Percentiles rank a stretch among this genome's conserved stretches.
Evolutionary conservation across 2,329 filamentous ascomycete genomes (phyloP).

Genomic region (Fusarium foetens): DNA sequence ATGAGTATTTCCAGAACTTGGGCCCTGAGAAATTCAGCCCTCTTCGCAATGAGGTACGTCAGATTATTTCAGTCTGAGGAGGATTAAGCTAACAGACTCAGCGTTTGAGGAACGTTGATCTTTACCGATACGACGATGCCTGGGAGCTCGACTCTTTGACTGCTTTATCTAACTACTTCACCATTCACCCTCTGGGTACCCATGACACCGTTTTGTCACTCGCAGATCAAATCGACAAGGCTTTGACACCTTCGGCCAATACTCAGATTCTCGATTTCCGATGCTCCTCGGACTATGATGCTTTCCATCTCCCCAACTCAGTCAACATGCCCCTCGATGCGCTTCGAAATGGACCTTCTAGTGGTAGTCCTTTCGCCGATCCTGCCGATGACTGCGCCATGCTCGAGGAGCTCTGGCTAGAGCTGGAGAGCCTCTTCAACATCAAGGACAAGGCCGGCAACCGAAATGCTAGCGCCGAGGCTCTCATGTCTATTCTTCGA

Average conservation of each 20-base stretch:
- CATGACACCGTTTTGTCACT: slow-evolving; percentile 42
- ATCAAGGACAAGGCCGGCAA: slow-evolving; percentile 44
- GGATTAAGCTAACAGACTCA: slow-evolving; percentile 43
- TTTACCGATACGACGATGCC: slow-evolving; percentile 64
- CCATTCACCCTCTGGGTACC: slow-evolving; percentile 39
- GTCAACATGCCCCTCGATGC: slow-evolving; percentile 58
- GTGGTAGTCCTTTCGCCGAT: slow-evolving; percentile 49
- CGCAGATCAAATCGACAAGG: slow-evolving; percentile 42
- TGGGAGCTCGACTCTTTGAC: slow-evolving; percentile 60
- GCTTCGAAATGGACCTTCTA: slow-evolving; percentile 43
- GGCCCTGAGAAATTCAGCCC: slow-evolving; percentile 58
- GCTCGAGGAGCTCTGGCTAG: slow-evolving; percentile 59
- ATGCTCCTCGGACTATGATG: slow-evolving; percentile 52
- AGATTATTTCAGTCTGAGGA: rapidly evolving
- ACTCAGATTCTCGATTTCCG: slow-evolving; percentile 58
- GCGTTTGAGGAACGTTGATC: slow-evolving; percentile 60
- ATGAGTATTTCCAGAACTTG: slow-evolving; percentile 67
- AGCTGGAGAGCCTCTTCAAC: slow-evolving; percentile 58
- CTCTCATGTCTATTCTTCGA: slow-evolving; percentile 45
- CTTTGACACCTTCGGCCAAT: slow-evolving; percentile 41
- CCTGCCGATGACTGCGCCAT: slow-evolving; percentile 59
- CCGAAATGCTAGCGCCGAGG: slow-evolving; percentile 43
- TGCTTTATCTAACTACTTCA: slow-evolving; percentile 52
- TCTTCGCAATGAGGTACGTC: slow-evolving; percentile 54
- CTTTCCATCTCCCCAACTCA: slow-evolving; percentile 57